Evolutionary conservation across 345 rosid genomes (phyloP).

Genomic region (Rubroshorea leprosula): DNA sequence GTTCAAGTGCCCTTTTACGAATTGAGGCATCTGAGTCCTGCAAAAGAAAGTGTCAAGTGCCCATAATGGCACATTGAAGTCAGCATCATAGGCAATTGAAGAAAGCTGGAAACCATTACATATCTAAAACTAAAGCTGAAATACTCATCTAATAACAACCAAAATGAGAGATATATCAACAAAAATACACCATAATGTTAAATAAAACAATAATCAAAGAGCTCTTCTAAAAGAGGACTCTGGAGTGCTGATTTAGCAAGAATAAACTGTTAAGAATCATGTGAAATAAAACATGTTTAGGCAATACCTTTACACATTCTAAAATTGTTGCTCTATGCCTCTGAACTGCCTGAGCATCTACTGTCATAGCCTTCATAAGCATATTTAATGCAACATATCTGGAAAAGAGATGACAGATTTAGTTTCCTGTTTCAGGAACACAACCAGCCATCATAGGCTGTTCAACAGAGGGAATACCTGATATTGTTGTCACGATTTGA

Average conservation of each 20-base stretch:
- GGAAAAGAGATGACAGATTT: constrained; percentile 22
- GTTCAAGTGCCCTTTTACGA: constrained; percentile 95
- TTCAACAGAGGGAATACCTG: constrained; percentile 42
- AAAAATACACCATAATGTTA: no score
- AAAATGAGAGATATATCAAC: no score
- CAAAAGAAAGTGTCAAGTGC: constrained; percentile 27
- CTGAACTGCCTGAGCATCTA: constrained; percentile 94
- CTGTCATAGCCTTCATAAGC: constrained; percentile 87
- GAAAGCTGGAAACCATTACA: background rate
- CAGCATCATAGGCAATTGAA: background rate
- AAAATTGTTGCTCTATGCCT: constrained; percentile 91
- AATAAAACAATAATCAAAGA: no score
- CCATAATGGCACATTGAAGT: constrained; percentile 6
- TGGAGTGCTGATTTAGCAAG: background rate
- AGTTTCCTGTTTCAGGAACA: constrained; percentile 9
- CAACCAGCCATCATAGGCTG: background rate
- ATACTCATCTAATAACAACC: no score
- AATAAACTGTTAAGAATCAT: constrained; percentile 4
- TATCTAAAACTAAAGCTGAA: background rate
- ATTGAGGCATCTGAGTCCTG: constrained; percentile 99
- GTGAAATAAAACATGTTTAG: constrained; percentile 16
- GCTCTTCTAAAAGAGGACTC: no score
- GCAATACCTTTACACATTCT: constrained; percentile 96
- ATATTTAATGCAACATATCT: constrained; percentile 96
- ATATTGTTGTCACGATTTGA: constrained; percentile 99